These are phyloP conservation scores for Chenopodium suecicum DNA, from an alignment of 148 eudicot genomes.

Conservation along the genomic window DNA sequence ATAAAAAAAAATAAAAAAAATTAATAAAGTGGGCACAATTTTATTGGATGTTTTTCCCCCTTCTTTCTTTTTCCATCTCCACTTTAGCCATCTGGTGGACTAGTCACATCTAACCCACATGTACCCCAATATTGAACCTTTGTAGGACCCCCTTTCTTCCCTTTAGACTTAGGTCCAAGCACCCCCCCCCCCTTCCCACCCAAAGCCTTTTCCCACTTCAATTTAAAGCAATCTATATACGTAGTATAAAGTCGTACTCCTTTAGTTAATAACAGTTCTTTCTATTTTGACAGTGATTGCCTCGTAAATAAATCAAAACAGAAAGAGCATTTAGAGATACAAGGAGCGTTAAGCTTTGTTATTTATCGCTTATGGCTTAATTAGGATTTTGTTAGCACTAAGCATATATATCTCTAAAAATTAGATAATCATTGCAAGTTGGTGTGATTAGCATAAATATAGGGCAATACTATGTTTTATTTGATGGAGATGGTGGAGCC, in stretches of 20 bases:
- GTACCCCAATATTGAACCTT: conserved; percentile 24
- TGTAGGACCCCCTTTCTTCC: neutral
- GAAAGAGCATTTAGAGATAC: too few relatives aligned
- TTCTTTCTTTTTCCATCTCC: conserved; percentile 12
- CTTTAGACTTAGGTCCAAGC: neutral
- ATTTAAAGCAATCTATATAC: neutral
- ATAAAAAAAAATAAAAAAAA: too few relatives aligned
- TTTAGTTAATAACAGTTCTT: too few relatives aligned
- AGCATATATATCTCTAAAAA: too few relatives aligned
- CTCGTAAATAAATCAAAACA: too few relatives aligned
- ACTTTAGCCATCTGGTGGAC: conserved; percentile 23
- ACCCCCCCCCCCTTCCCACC: neutral
- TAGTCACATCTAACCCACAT: conserved; percentile 24
- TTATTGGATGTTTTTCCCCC: neutral
- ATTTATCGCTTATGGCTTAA: neutral
- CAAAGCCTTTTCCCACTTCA: neutral
- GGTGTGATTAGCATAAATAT: neutral
- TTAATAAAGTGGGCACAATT: neutral
- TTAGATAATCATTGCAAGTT: neutral
- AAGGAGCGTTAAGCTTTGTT: too few relatives aligned
- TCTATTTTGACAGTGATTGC: too few relatives aligned
- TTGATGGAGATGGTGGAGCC: neutral
- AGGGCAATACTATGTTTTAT: neutral
- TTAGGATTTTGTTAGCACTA: neutral
- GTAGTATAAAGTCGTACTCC: too few relatives aligned